Conservation (phyloP, 2,329 filamentous ascomycete genomes). For the Triangularia setosa region DNA sequence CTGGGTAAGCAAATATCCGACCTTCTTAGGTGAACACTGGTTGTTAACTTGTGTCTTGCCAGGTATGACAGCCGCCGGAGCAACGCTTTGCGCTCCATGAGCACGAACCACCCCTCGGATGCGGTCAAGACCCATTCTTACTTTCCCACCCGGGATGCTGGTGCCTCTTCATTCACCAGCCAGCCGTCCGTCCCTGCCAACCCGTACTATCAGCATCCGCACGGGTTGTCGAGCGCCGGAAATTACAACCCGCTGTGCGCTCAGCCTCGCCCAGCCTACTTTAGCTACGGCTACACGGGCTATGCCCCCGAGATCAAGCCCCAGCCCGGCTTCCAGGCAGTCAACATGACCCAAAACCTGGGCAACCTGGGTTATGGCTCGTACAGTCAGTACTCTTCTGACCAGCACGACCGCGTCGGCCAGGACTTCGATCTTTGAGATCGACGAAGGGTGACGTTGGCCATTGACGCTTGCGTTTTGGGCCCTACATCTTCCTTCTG, state of each 20-base stretch:
- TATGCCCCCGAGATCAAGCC: not conserved
- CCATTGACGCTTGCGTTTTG: not conserved
- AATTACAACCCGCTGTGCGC: slow-evolving; percentile 23
- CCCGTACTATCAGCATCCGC: slow-evolving; percentile 21
- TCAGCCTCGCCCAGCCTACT: slow-evolving; percentile 16
- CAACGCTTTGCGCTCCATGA: slow-evolving; percentile 22
- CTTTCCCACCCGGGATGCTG: slow-evolving; percentile 11
- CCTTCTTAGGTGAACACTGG: not conserved
- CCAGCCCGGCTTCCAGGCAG: not conserved
- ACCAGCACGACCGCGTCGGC: slow-evolving; percentile 18
- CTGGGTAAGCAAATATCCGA: slow-evolving; percentile 17
- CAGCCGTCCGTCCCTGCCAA: slow-evolving; percentile 15
- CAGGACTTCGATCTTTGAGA: slow-evolving; percentile 22
- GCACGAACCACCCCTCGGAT: slow-evolving; percentile 19
- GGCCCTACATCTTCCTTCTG: not conserved
- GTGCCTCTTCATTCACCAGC: slow-evolving; percentile 8
- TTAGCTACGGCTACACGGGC: slow-evolving; percentile 17
- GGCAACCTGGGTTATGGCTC: slow-evolving; percentile 18
- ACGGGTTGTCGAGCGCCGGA: slow-evolving; percentile 4
- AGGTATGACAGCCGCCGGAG: slow-evolving; percentile 24
- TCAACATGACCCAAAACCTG: slow-evolving; percentile 18
- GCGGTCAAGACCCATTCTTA: slow-evolving; percentile 13
- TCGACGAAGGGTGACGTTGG: not conserved
- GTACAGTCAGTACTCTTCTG: slow-evolving; percentile 12
- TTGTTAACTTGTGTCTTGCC: slow-evolving; percentile 12